A percentile compares a stretch with the other conserved stretches of the same genome.
These are phyloP conservation scores for Yarrowia yakushimensis DNA, from an alignment of 805 yeast genomes.

Conservation along the genomic window DNA sequence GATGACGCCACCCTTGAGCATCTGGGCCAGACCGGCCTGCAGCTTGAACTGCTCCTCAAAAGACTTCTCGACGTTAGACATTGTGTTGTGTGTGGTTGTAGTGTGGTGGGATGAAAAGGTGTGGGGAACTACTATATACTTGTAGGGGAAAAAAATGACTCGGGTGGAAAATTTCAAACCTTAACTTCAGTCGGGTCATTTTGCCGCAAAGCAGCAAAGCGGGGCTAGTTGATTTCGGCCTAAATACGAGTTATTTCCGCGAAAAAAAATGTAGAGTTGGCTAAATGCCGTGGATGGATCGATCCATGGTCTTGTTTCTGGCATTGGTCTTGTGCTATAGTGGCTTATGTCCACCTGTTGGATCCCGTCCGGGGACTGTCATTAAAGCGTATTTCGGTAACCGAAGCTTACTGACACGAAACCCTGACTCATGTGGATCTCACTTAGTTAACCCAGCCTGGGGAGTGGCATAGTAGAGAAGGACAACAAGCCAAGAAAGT, in stretches of 20 bases:
- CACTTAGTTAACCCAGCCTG: background rate
- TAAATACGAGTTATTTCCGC: background rate
- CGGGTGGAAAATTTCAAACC: constrained; percentile 25
- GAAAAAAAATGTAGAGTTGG: background rate
- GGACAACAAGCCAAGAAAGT: background rate
- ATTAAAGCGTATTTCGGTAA: constrained; percentile 16
- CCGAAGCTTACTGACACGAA: constrained; percentile 5
- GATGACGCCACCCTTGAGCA: constrained; percentile 64
- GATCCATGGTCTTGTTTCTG: background rate
- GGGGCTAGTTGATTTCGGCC: background rate
- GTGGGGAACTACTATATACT: constrained; percentile 24
- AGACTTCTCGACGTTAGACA: constrained; percentile 24
- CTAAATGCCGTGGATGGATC: no score
- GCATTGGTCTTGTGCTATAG: background rate
- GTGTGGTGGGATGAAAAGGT: constrained; percentile 8
- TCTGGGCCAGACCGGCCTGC: constrained; percentile 79
- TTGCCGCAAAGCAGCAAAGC: constrained; percentile 23
- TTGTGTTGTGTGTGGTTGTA: background rate
- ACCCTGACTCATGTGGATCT: constrained; percentile 15
- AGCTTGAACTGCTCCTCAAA: constrained; percentile 35
- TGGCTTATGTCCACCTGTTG: background rate
- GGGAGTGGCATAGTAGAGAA: no score
- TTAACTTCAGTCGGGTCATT: constrained; percentile 20
- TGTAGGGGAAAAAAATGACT: constrained; percentile 23
- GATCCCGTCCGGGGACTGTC: background rate